These are phyloP conservation scores for Chlamydomonas asymmetrica DNA, from an alignment of 139 green algal species.

Conservation along the genomic window DNA sequence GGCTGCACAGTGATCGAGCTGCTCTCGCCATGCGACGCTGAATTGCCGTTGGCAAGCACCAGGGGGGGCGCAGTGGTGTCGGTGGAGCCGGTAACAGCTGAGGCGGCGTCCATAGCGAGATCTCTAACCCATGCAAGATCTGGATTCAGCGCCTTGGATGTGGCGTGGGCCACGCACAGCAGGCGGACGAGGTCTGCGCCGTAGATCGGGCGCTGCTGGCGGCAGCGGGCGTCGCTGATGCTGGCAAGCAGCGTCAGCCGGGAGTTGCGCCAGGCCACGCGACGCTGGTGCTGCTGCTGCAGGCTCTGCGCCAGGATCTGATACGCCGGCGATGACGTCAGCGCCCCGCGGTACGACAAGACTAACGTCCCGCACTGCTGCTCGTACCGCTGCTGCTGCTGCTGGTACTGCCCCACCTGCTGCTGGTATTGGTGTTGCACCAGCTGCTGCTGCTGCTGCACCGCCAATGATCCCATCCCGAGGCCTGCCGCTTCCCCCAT, in stretches of 20 bases:
- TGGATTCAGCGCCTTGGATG: conserved; percentile 1
- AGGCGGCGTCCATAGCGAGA: too few species aligned
- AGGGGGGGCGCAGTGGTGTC: too few species aligned
- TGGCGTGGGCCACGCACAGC: conserved; percentile 4
- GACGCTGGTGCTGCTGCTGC: conserved; percentile 16
- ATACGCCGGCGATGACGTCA: conserved; percentile 30
- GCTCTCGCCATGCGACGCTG: too few species aligned
- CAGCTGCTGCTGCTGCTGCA: too few species aligned
- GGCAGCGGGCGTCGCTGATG: conserved; percentile 24
- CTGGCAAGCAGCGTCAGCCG: conserved; percentile 16
- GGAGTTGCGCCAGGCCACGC: conserved; percentile 29
- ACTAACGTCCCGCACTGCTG: too few species aligned
- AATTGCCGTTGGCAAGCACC: too few species aligned
- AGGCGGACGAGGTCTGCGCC: conserved; percentile 24
- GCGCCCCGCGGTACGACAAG: conserved; percentile 4
- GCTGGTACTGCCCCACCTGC: background rate
- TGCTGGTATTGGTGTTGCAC: too few species aligned
- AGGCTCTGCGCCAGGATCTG: conserved; percentile 25
- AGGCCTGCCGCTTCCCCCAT: background rate
- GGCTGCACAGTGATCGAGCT: too few species aligned
- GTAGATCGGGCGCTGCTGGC: conserved; percentile 31
- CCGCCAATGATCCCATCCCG: background rate
- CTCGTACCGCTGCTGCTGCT: background rate
- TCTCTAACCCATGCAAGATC: too few species aligned
- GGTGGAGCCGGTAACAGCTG: too few species aligned